Conservation (phyloP, 2,329 filamentous ascomycete genomes). For the Claviceps cyperi region DNA sequence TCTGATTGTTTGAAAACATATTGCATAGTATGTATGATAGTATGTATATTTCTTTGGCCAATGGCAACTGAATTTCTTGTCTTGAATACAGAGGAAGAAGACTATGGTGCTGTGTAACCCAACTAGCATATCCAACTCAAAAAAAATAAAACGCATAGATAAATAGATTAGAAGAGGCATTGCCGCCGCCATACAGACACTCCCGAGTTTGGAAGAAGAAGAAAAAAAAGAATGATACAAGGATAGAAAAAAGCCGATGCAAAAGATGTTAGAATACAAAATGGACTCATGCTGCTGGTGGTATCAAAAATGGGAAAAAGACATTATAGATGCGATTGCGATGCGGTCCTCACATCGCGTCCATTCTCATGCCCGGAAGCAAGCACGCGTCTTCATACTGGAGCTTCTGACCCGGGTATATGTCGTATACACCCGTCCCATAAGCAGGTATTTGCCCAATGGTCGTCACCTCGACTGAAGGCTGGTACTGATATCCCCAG, state of each 20-base stretch:
- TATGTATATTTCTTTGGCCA: too few species aligned
- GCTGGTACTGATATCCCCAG: conserved; percentile 44
- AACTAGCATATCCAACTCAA: conserved; percentile 16
- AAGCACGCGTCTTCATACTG: conserved; percentile 43
- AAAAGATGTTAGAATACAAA: background rate
- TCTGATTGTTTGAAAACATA: too few species aligned
- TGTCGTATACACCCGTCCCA: conserved; percentile 34
- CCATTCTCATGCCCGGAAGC: conserved; percentile 44
- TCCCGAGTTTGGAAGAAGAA: background rate
- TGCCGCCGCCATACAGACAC: background rate
- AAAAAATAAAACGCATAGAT: background rate
- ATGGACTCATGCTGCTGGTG: background rate
- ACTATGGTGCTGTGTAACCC: conserved; percentile 16
- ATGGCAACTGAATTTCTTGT: too few species aligned
- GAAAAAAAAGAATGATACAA: background rate
- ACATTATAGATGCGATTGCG: background rate
- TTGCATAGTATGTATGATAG: too few species aligned
- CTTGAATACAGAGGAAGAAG: background rate
- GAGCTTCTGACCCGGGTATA: conserved; percentile 37
- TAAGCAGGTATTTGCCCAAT: conserved; percentile 38
- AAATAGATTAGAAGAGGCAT: background rate
- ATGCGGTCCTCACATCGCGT: conserved; percentile 24
- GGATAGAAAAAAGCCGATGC: background rate
- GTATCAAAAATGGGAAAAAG: background rate
- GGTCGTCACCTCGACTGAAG: conserved; percentile 41